phyloP scores from a whole-genome alignment of 2,329 filamentous ascomycete genomes.

The Dryadomyces quercivorus region DNA sequence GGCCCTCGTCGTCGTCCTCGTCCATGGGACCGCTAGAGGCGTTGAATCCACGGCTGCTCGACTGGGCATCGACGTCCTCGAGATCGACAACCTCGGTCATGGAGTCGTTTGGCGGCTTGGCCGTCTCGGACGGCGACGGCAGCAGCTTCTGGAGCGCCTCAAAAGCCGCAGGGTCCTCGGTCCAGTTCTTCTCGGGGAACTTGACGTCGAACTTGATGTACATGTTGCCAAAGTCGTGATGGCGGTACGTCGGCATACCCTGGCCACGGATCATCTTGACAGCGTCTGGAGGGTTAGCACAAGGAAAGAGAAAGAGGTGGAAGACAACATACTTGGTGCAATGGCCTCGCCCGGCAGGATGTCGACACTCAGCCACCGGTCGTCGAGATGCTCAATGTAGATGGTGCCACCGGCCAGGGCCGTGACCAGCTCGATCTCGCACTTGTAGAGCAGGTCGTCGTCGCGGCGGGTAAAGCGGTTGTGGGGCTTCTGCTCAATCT shows the following conservation, averaged over 20 bases:
- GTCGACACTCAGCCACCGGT: constrained; percentile 88
- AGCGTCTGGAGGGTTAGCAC: constrained; percentile 42
- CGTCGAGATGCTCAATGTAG: constrained; percentile 91
- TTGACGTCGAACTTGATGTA: constrained; percentile 98
- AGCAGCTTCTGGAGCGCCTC: constrained; percentile 72
- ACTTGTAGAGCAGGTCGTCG: constrained; percentile 90
- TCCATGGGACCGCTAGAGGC: constrained; percentile 41
- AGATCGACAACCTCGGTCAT: constrained; percentile 87
- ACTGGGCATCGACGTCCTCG: constrained; percentile 69
- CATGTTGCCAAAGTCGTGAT: constrained; percentile 91
- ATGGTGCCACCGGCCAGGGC: constrained; percentile 85
- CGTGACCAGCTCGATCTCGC: constrained; percentile 90
- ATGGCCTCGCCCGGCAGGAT: constrained; percentile 93
- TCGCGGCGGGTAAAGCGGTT: constrained; percentile 88
- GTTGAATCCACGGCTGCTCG: constrained; percentile 50
- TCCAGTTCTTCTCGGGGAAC: constrained; percentile 75
- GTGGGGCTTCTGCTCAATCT: constrained; percentile 99
- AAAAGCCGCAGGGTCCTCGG: constrained; percentile 55
- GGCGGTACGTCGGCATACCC: constrained; percentile 92
- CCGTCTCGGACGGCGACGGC: constrained; percentile 53
- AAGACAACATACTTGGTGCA: constrained; percentile 58
- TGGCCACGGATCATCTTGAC: constrained; percentile 93
- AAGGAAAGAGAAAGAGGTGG: not conserved
- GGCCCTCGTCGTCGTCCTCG: constrained; percentile 68
- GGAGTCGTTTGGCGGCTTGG: constrained; percentile 61